Evolutionary conservation across 2,329 filamentous ascomycete genomes (phyloP).

Genomic region (Ceratocystis colombiana): DNA sequence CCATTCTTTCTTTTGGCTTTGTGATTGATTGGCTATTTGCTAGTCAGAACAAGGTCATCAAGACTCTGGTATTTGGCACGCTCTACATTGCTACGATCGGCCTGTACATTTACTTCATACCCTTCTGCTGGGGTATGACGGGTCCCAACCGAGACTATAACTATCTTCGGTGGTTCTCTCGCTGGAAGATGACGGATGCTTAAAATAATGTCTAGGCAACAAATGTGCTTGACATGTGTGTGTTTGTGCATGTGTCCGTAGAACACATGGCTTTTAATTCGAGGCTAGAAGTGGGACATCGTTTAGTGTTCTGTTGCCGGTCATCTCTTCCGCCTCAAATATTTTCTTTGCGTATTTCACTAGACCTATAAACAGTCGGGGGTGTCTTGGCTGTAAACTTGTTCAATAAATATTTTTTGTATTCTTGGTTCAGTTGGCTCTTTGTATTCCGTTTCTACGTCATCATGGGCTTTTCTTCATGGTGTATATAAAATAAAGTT

Average conservation of each 20-base stretch:
- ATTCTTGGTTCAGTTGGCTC: slow-evolving; percentile 5
- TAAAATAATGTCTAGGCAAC: slow-evolving; percentile 3
- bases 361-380: slow-evolving; percentile 13
- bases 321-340: slow-evolving; percentile 8
- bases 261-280: not conserved
- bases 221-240: not conserved
- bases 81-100: slow-evolving; percentile 67
- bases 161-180: slow-evolving; percentile 88
- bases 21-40: slow-evolving; percentile 72
- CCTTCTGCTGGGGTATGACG: slow-evolving; percentile 92
- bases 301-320: not conserved
- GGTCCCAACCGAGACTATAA: slow-evolving; percentile 73
- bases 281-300: not conserved
- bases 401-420: slow-evolving; percentile 13
- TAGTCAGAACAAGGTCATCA: slow-evolving; percentile 52
- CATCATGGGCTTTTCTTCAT: not conserved
- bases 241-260: not conserved
- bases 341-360: slow-evolving; percentile 13
- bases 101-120: slow-evolving; percentile 82
- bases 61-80: slow-evolving; percentile 59
- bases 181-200: slow-evolving; percentile 68
- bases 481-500: not conserved
- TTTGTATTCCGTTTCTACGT: not conserved
- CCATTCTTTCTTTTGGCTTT: slow-evolving; percentile 83
- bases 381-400: slow-evolving; percentile 7